These are phyloP conservation scores for Elaeis oleifera DNA, from an alignment of 202 grass and related monocot genomes.

Conservation along the genomic window DNA sequence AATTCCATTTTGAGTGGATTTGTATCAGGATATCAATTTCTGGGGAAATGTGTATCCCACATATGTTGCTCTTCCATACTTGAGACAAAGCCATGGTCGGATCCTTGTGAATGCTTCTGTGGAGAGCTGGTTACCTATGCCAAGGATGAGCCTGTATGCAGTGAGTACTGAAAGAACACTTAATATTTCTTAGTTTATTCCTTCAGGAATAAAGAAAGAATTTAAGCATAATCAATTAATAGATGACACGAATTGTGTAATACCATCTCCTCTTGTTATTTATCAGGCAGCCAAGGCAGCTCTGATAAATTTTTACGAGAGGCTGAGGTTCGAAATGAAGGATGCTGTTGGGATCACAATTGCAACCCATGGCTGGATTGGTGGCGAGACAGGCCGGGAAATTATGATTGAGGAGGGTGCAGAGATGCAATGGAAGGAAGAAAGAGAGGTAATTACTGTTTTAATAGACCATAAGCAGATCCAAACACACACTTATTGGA, in stretches of 20 bases:
- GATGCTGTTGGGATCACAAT: slow-evolving; percentile 72
- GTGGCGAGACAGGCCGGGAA: slow-evolving; percentile 35
- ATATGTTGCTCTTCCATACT: slow-evolving; percentile 57
- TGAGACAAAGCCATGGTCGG: slow-evolving; percentile 50
- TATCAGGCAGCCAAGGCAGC: slow-evolving; percentile 68
- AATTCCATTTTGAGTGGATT: too few species aligned
- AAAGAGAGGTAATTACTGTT: slow-evolving; percentile 36
- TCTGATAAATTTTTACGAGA: slow-evolving; percentile 79
- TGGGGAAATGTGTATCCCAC: slow-evolving; percentile 96
- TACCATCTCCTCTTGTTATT: neutral
- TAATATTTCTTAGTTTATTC: neutral
- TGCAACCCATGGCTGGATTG: slow-evolving; percentile 76
- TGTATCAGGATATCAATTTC: slow-evolving; percentile 68
- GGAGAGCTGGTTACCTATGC: slow-evolving; percentile 84
- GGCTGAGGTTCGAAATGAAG: slow-evolving; percentile 61
- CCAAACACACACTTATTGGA: too few species aligned
- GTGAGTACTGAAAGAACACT: slow-evolving; percentile 24
- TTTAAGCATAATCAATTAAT: too few species aligned
- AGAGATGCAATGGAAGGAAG: slow-evolving; percentile 48
- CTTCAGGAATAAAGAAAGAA: too few species aligned
- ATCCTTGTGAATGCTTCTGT: slow-evolving; percentile 77
- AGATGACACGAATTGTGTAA: too few species aligned
- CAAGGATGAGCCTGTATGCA: slow-evolving; percentile 76
- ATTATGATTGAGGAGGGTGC: slow-evolving; percentile 58
- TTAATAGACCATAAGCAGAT: neutral